phyloP scores from a whole-genome alignment of 2,329 filamentous ascomycete genomes.

The Akanthomyces muscarius region DNA sequence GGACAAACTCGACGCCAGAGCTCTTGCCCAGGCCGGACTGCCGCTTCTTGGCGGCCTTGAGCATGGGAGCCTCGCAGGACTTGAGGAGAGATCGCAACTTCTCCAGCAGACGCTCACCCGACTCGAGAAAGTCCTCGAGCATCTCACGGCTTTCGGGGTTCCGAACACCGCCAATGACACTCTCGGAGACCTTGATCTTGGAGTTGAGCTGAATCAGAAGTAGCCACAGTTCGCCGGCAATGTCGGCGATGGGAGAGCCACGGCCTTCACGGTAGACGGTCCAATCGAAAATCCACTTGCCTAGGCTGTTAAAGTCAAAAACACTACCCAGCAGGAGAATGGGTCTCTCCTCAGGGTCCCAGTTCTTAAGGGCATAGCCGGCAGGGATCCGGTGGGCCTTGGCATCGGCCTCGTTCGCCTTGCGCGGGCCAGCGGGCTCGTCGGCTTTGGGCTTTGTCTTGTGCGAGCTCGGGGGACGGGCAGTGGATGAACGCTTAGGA shows the following conservation, averaged over 20 bases:
- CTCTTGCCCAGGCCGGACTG: constrained; percentile 74
- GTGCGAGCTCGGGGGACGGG: constrained; percentile 42
- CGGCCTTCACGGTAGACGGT: constrained; percentile 86
- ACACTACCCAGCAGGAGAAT: constrained; percentile 93
- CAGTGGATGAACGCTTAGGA: constrained; percentile 51
- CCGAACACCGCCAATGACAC: constrained; percentile 69
- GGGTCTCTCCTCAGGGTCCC: constrained; percentile 90
- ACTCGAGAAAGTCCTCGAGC: constrained; percentile 85
- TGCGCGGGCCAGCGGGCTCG: constrained; percentile 32
- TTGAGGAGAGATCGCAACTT: constrained; percentile 85
- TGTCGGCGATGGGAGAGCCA: constrained; percentile 77
- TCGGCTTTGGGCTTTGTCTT: constrained; percentile 34
- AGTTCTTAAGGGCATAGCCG: constrained; percentile 95
- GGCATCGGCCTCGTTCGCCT: constrained; percentile 58
- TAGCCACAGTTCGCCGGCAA: constrained; percentile 93
- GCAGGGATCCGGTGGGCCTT: constrained; percentile 70
- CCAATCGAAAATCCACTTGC: constrained; percentile 99
- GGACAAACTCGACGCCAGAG: constrained; percentile 90
- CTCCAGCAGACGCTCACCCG: constrained; percentile 79
- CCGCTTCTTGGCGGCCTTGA: constrained; percentile 76
- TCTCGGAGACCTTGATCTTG: constrained; percentile 88
- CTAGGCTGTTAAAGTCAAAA: constrained; percentile 94
- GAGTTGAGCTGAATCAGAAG: constrained; percentile 89
- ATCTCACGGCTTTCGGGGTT: constrained; percentile 70
- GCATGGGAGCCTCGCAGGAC: constrained; percentile 91